These are phyloP conservation scores for Gossypium gossypioides DNA, from an alignment of 441 rosid species.

Conservation along the genomic window DNA sequence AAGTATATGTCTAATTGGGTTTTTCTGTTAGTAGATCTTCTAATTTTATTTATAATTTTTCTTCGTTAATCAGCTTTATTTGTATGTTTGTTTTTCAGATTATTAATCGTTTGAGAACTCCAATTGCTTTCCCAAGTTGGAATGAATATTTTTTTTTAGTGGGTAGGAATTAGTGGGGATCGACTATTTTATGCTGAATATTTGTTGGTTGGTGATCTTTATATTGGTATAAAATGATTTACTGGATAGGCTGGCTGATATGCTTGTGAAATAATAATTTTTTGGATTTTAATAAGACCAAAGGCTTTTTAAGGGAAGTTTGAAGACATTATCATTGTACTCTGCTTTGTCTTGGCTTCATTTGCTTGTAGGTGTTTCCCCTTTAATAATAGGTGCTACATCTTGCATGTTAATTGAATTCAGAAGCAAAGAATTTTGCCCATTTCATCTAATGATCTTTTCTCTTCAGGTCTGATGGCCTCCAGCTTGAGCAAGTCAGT, in stretches of 20 bases:
- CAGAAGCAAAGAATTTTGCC: conserved; percentile 7
- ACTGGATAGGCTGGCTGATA: conserved; percentile 10
- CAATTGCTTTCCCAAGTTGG: neutral
- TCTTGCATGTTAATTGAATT: neutral
- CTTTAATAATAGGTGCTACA: neutral
- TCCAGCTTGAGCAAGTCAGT: conserved; percentile 34
- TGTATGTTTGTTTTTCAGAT: neutral
- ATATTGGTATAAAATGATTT: neutral
- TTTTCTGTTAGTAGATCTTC: neutral
- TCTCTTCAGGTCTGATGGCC: conserved; percentile 48
- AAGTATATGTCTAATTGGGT: neutral
- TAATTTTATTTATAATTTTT: neutral
- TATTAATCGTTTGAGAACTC: neutral
- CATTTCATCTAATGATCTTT: conserved; percentile 16
- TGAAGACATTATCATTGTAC: neutral
- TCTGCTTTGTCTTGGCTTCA: neutral
- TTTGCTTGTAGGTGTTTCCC: neutral
- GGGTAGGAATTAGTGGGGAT: neutral
- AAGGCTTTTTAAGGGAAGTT: neutral
- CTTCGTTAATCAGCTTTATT: neutral
- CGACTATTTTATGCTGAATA: neutral
- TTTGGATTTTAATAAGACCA: neutral
- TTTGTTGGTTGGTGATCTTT: neutral
- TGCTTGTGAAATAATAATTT: neutral
- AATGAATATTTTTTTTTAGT: neutral